Conservation (phyloP, 2,329 filamentous ascomycete genomes). For the Fusarium oxysporum region DNA sequence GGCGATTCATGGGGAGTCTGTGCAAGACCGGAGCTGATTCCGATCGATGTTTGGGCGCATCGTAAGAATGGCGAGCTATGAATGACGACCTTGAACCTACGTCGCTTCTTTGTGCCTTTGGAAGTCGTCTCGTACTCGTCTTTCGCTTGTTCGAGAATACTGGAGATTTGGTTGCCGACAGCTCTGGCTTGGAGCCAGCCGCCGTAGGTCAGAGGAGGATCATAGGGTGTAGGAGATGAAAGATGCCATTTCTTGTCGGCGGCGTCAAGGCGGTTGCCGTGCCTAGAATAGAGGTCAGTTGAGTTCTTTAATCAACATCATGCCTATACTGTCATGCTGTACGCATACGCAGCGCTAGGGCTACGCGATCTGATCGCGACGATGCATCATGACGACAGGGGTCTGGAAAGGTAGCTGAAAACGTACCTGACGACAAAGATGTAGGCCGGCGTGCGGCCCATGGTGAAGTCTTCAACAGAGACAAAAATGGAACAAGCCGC, state of each 20-base stretch:
- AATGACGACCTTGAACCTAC: constrained; percentile 81
- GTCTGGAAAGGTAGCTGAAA: constrained; percentile 25
- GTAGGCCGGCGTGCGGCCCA: constrained; percentile 57
- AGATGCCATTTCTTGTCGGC: constrained; percentile 97
- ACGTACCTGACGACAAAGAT: constrained; percentile 59
- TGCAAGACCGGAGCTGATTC: constrained; percentile 85
- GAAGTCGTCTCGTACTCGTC: constrained; percentile 54
- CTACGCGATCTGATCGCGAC: constrained; percentile 34
- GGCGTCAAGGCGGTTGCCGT: constrained; percentile 93
- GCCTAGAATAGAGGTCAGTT: constrained; percentile 61
- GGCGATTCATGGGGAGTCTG: constrained; percentile 58
- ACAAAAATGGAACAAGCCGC: background rate
- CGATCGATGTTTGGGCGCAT: constrained; percentile 92
- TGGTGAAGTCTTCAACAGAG: constrained; percentile 41
- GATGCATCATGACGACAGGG: constrained; percentile 41
- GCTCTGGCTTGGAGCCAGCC: constrained; percentile 90
- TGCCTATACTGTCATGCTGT: constrained; percentile 14
- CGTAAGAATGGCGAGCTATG: constrained; percentile 95
- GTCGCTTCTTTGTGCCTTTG: constrained; percentile 55
- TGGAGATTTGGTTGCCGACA: constrained; percentile 86
- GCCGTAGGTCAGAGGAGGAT: constrained; percentile 93
- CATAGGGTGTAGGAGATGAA: constrained; percentile 92
- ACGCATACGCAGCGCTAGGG: constrained; percentile 22
- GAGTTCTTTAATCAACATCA: background rate
- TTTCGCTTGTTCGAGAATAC: constrained; percentile 69